Base-by-base conservation (phyloP, 2,329 filamentous ascomycete species). In the Exophiala dermatitidis region DNA sequence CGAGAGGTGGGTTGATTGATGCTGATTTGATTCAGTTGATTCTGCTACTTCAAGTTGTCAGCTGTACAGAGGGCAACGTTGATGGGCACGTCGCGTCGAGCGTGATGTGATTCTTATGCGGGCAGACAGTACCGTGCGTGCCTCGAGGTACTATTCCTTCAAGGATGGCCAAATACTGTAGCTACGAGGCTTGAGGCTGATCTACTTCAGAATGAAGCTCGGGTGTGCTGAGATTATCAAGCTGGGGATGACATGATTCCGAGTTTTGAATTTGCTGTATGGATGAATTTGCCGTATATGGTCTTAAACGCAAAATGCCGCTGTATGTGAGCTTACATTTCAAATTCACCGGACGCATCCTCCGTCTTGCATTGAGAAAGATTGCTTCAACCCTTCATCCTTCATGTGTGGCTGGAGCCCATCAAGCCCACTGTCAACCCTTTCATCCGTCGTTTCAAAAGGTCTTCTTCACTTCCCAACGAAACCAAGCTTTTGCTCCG, bases 381-480 rank as follows among this genome's bases (percentile, higher is more conserved):
- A n/a, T 36, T 36, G 33, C 37, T 41, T 12, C n/a, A 7, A 41
- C 8, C 37, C n/a, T 12, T 26, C 10, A 41, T 8, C 37, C 28
- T 32, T 45, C 36, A 55, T 8, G 40, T 9, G 32, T 72, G 69
- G 7, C 66, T 67, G 38, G 69, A 62, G 3, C 75, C 75, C 64
- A 77, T 78, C 66, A 80, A 68, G 34, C 74, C 72, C 7, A 76
- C 74, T 12, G 75, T 74, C 51, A 80, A 64, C 1, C 77, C 77
- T 54, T 76, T 71, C 78, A 81, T 81, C 34, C 77, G 69, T 36
- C 78, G 67, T 34, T 75, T 75, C 26, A 82, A 64, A 34, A 82
- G 62, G 68, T 82, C 79, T 59, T 81, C 78, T 56, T 78, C 74
- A 56, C 77, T 81, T 3, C 74, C 76, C 54, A 81, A 64, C 56